These are phyloP conservation scores for Aquanectria penicillioides DNA, from an alignment of 2,329 filamentous ascomycete species.

Conservation along the genomic window DNA sequence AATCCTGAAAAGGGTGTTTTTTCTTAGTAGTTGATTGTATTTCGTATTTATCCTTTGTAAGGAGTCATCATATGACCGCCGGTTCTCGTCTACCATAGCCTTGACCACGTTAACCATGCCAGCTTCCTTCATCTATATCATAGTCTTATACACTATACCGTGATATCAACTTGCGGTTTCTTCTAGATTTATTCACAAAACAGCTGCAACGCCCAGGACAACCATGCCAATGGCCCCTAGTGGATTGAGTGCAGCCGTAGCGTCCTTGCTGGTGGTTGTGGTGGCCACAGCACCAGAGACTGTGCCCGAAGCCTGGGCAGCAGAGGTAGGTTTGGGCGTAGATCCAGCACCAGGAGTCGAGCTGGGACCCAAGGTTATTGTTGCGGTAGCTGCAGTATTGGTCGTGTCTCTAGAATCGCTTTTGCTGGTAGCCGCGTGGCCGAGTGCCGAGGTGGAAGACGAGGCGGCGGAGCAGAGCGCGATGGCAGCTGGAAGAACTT, in stretches of 20 bases:
- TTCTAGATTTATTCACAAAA: no score
- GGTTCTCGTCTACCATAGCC: no score
- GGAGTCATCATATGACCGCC: no score
- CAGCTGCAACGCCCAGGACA: conserved; percentile 5
- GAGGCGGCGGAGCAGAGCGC: conserved; percentile 21
- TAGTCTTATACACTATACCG: no score
- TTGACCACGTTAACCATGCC: no score
- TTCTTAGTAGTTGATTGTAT: no score
- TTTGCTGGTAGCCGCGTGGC: background rate
- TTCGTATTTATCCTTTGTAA: no score
- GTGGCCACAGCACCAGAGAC: background rate
- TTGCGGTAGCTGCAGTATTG: background rate
- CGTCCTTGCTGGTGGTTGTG: background rate
- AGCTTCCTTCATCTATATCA: no score
- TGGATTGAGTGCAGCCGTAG: background rate
- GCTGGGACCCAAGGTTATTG: background rate
- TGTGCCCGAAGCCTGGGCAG: background rate
- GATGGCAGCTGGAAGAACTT: conserved; percentile 18
- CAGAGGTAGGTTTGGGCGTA: background rate
- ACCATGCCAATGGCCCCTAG: conserved; percentile 12
- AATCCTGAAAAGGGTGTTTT: no score
- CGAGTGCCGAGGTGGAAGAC: background rate
- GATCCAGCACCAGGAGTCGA: no score
- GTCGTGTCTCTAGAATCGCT: background rate
- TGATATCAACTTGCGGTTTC: no score